Base-by-base conservation (phyloP, 1,284 basidiomycete species). In the Boletellus deceptivus region DNA sequence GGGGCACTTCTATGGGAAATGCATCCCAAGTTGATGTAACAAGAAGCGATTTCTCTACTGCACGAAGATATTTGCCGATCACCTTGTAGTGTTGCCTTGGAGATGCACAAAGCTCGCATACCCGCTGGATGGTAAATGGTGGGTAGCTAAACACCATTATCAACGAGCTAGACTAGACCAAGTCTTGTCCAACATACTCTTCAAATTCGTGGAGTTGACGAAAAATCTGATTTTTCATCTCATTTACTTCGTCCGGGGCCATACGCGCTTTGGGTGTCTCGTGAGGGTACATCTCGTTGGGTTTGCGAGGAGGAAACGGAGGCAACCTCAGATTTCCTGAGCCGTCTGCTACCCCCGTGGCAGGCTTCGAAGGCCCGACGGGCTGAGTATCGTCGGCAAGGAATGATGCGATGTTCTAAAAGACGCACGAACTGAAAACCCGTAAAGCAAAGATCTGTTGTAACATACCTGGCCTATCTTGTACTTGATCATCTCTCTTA, bases 121-220 rank as follows among this genome's bases (percentile, higher is more conserved):
- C 71, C 34, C 94, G 85, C 69, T 98, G 94, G 46, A 97, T 87
- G 4, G 94, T 96, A 70, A 97, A 98, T 3, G 94, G 94, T 0
- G 91, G 82, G 48, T 82, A 83, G 45, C 80, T 83, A 55, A 37
- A 35, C 38, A 40, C 14, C 17, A 14, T 33, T 11, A 8, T 67
- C 34, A 59, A 50, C 22, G 46, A 59, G 46, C 29, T 31, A 29
- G 33, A 35, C 44, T 36, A 42, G 37, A 51, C n/a, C 14, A 47
- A 29, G 10, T 36, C 42, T 38, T 43, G n/a, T 36, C 37, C 35
- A 46, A 74, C 83, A 46, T 58, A 91, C 89, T 77, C 77, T 33
- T 89, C 86, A 57, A 94, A 88, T n/a, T 82, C 80, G 58, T 93
- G 83, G 16, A 96, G 67, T 55, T 88, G 79, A 17, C 69, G 72